These are phyloP conservation scores for Trichoderma gracile DNA, from an alignment of 2,329 filamentous ascomycete species.

Conservation along the genomic window DNA sequence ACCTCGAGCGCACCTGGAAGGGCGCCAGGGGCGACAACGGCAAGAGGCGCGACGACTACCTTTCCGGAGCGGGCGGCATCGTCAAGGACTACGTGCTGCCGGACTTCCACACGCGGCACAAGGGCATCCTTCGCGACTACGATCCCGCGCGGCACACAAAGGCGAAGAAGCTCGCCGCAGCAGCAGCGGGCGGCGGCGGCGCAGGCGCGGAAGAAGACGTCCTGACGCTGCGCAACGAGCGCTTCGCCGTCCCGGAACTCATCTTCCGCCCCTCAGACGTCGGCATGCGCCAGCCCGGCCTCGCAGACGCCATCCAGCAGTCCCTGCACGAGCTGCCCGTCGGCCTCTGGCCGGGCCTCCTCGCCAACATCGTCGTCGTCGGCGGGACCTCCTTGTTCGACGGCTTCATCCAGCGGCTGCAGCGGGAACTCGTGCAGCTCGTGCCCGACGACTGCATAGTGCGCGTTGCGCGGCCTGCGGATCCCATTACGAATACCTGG, in stretches of 20 bases:
- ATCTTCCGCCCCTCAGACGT: conserved; percentile 86
- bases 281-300: conserved; percentile 77
- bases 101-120: conserved; percentile 63
- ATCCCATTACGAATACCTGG: conserved; percentile 84
- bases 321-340: conserved; percentile 72
- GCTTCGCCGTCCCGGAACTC: conserved; percentile 86
- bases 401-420: conserved; percentile 79
- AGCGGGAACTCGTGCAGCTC: conserved; percentile 69
- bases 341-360: conserved; percentile 78
- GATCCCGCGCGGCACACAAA: conserved; percentile 65
- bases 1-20: conserved; percentile 85
- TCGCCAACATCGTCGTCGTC: conserved; percentile 86
- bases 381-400: conserved; percentile 80
- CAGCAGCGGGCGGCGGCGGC: conserved; percentile 37
- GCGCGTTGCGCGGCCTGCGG: conserved; percentile 65
- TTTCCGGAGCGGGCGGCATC: conserved; percentile 59
- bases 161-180: conserved; percentile 48
- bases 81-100: conserved; percentile 91
- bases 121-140: conserved; percentile 75
- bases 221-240: conserved; percentile 85
- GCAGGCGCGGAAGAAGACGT: conserved; percentile 64
- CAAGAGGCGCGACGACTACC: conserved; percentile 51
- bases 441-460: conserved; percentile 78
- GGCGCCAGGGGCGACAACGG: conserved; percentile 60
- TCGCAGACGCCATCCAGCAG: conserved; percentile 81